These are phyloP conservation scores for Erodium maritimum DNA, from an alignment of 345 rosid species.

Conservation along the genomic window DNA sequence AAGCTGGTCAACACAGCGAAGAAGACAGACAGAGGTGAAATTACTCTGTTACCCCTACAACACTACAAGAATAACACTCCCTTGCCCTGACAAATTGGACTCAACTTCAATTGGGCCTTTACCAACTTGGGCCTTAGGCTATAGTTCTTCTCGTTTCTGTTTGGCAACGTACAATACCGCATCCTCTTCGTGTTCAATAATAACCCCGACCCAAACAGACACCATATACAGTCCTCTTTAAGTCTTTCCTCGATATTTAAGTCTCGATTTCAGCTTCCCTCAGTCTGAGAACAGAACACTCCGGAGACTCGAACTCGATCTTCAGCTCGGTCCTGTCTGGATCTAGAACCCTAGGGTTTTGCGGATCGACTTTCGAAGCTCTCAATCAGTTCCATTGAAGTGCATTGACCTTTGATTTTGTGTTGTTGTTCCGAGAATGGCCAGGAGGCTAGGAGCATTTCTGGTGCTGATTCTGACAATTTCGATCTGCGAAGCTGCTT, in stretches of 20 bases:
- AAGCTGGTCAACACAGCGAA: constrained; percentile 1
- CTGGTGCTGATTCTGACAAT: constrained; percentile 27
- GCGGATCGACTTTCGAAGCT: not conserved
- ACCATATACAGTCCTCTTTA: not conserved
- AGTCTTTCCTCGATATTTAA: not conserved
- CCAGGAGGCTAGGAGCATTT: constrained; percentile 28
- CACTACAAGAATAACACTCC: not conserved
- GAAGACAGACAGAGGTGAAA: not conserved
- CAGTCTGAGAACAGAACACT: not conserved
- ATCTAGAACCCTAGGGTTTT: not conserved
- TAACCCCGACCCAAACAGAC: not conserved
- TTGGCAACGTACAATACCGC: not conserved
- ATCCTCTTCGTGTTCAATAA: not conserved
- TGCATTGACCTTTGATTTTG: not conserved
- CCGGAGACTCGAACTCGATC: not conserved
- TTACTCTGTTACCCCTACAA: not conserved
- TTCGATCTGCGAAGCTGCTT: constrained; percentile 45
- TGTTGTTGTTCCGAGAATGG: constrained; percentile 31
- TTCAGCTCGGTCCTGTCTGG: not conserved
- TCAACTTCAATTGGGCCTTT: not conserved
- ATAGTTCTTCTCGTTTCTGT: not conserved
- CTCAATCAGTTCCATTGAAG: not conserved
- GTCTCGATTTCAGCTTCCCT: not conserved
- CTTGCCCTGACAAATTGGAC: not conserved
- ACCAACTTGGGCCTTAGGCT: too few relatives aligned